phyloP scores from a whole-genome alignment of 768 basidiomycete genomes.

The Leccinum fibrillosum region DNA sequence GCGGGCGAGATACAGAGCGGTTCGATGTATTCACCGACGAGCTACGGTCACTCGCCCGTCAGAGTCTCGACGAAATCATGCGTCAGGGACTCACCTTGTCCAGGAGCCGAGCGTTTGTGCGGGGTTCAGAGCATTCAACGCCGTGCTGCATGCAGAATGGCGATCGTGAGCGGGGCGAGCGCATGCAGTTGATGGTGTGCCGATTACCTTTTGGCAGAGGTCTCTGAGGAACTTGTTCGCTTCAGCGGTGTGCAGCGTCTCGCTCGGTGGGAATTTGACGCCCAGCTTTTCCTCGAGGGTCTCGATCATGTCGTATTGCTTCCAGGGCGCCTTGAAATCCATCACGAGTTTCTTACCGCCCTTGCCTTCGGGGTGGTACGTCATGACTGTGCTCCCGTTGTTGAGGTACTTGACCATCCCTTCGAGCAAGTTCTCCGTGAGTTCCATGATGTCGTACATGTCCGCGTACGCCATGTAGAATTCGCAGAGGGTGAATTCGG shows the following conservation, averaged over 20 bases:
- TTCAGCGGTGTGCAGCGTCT: slow-evolving; percentile 82
- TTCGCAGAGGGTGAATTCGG: slow-evolving; percentile 99
- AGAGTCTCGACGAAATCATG: background rate
- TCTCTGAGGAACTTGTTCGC: slow-evolving; percentile 87
- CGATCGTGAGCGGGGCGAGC: background rate
- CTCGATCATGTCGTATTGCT: slow-evolving; percentile 96
- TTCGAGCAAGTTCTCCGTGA: slow-evolving; percentile 88
- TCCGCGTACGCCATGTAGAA: slow-evolving; percentile 99
- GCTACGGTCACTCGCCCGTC: slow-evolving; percentile 39
- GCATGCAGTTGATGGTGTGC: background rate
- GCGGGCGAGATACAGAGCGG: slow-evolving; percentile 93
- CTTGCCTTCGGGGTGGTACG: slow-evolving; percentile 93
- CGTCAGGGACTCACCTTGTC: slow-evolving; percentile 68
- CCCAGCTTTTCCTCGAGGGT: slow-evolving; percentile 93
- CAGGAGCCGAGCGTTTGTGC: slow-evolving; percentile 90
- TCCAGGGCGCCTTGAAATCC: slow-evolving; percentile 94
- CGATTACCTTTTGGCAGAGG: slow-evolving; percentile 72
- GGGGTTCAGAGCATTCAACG: slow-evolving; percentile 94
- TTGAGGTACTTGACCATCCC: slow-evolving; percentile 88
- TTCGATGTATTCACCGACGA: slow-evolving; percentile 98
- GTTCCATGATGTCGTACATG: slow-evolving; percentile 98
- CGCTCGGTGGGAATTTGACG: slow-evolving; percentile 91
- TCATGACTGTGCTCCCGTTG: slow-evolving; percentile 73
- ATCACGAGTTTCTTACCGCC: slow-evolving; percentile 71
- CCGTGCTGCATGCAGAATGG: slow-evolving; percentile 63